Evolutionary conservation across 2,329 filamentous ascomycete species (phyloP).

Genomic region (Calonectria pseudoreteaudii): DNA sequence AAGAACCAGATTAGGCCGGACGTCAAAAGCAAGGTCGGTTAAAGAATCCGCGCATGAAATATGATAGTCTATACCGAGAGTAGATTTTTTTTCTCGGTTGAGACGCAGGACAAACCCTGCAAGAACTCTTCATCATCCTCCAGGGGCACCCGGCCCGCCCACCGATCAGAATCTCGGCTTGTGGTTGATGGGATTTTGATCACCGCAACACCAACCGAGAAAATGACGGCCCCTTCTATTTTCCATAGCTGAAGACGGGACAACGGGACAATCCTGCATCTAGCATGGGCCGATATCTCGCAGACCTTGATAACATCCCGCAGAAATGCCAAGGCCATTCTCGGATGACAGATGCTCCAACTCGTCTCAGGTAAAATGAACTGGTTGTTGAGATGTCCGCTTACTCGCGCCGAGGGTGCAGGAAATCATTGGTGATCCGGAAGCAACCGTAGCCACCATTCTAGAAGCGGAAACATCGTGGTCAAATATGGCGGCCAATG

Average conservation of each 20-base stretch:
- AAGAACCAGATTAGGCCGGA: background rate
- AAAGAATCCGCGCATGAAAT: slow-evolving; percentile 9
- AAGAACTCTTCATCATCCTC: slow-evolving; percentile 32
- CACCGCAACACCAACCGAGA: slow-evolving; percentile 19
- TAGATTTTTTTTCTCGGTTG: slow-evolving; percentile 3
- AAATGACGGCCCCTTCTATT: slow-evolving; percentile 20
- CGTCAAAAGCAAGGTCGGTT: background rate
- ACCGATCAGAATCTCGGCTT: slow-evolving; percentile 37
- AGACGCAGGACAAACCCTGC: slow-evolving; percentile 23
- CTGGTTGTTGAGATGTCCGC: slow-evolving; percentile 21
- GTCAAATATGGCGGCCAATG: slow-evolving; percentile 3
- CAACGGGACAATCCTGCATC: slow-evolving; percentile 29
- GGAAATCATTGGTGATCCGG: slow-evolving; percentile 25
- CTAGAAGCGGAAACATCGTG: slow-evolving; percentile 30
- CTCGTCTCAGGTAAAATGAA: slow-evolving; percentile 43
- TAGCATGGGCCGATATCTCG: slow-evolving; percentile 23
- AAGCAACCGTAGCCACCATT: slow-evolving; percentile 30
- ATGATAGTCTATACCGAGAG: slow-evolving; percentile 3
- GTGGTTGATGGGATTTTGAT: slow-evolving; percentile 44
- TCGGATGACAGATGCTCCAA: slow-evolving; percentile 34
- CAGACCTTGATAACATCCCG: slow-evolving; percentile 23
- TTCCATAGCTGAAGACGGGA: slow-evolving; percentile 30
- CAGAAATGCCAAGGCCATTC: slow-evolving; percentile 19
- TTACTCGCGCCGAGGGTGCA: slow-evolving; percentile 32
- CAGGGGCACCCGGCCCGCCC: slow-evolving; percentile 35